These are phyloP conservation scores for Moniliophthora roreri DNA, from an alignment of 1,284 basidiomycete genomes.

Conservation along the genomic window DNA sequence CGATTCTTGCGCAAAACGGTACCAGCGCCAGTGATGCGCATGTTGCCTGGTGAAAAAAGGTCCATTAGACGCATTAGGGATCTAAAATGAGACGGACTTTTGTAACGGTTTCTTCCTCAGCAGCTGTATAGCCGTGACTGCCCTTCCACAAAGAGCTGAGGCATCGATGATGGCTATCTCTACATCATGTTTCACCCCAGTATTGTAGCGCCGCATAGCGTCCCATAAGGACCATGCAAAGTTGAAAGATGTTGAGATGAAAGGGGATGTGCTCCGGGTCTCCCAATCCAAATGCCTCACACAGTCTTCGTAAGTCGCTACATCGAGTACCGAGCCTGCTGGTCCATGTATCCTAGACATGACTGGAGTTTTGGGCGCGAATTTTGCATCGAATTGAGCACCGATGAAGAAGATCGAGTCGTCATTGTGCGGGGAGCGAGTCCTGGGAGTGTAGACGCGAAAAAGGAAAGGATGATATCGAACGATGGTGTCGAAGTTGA, in stretches of 20 bases:
- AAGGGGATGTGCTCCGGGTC: constrained; percentile 64
- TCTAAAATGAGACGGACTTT: constrained; percentile 44
- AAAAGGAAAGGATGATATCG: constrained; percentile 70
- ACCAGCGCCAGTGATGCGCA: constrained; percentile 71
- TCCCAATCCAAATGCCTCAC: constrained; percentile 73
- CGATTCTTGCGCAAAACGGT: constrained; percentile 68
- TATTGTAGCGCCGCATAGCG: constrained; percentile 68
- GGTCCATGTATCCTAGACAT: constrained; percentile 30
- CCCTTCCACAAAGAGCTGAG: constrained; percentile 49
- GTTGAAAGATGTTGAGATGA: constrained; percentile 73
- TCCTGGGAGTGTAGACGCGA: constrained; percentile 73
- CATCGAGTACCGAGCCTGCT: constrained; percentile 36
- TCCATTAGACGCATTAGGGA: neutral
- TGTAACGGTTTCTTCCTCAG: constrained; percentile 47
- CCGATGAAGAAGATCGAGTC: constrained; percentile 64
- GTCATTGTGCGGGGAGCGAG: constrained; percentile 50
- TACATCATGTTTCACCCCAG: constrained; percentile 67
- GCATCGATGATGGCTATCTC: constrained; percentile 79
- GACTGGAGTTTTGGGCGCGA: constrained; percentile 12
- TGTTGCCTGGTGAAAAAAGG: constrained; percentile 46
- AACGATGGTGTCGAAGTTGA: constrained; percentile 59
- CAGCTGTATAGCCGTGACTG: constrained; percentile 64
- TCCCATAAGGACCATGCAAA: constrained; percentile 81
- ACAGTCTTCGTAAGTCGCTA: constrained; percentile 57
- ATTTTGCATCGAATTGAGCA: constrained; percentile 54